Base-by-base conservation (phyloP, 495 filamentous ascomycete species). In the Xylaria nigripes region DNA sequence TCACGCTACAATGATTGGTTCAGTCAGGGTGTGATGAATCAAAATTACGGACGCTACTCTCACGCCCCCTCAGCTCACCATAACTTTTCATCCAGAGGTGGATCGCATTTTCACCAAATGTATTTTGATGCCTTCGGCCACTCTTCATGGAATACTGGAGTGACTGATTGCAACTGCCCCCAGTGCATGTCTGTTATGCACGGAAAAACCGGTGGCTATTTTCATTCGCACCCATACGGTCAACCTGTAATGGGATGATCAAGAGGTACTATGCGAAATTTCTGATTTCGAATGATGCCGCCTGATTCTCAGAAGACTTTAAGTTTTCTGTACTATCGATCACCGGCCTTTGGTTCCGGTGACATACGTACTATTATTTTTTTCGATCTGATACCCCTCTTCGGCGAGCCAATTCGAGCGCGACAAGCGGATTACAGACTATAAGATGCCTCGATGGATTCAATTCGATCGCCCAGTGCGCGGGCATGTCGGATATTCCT, bases 121-220 rank as follows among this genome's bases (percentile, higher is more conserved):
- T 82, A 76, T 52, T 75, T 69, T 45, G 70, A 79, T 52, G 75
- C 76, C 27, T 82, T 84, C 51, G 73, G 75, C 21, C 79, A 81
- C 47, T 75, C 69, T 64, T 71, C 74, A 25, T 86, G 84, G 81
- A 72, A 78, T 53, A 77, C 79, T 55, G 76, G 73, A 36, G 77
- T 77, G 43, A 76, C 77, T 25, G 86, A 84, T 18, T 93, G 87
- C 65, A 76, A 73, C 54, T 93, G 88, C 66, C 65, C 72, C 45
- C 79, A 81, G 50, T 92, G 87, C 68, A 69, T 73, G 9, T 19
- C 57, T 16, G 63, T 64, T 23, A 40, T 60, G 16, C 83, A 66
- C 50, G 63, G 80, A 55, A 79, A 84, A 52, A 66, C 82, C 25
- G 78, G 81, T 32, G 69, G 79, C 16, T 88, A 90, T 63, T 81